Evolutionary conservation across 805 yeast genomes (phyloP), one percentile per base, ranked within the genome.

Genomic region (Saccharomyces cerevisiae): DNA sequence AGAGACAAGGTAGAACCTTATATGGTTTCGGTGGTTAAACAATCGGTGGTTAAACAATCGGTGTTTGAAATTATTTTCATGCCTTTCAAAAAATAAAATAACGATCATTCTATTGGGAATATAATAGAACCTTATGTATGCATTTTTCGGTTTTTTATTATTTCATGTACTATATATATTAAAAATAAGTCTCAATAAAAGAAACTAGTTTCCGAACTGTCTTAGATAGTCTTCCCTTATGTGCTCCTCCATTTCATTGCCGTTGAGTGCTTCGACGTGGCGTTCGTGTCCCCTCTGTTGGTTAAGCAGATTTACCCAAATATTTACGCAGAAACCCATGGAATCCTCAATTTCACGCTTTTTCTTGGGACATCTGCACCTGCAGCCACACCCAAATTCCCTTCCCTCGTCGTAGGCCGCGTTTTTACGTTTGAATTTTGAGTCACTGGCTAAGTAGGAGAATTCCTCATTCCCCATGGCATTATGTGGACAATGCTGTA

Each of bases 1-100:
- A 92, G 92, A 89, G 98, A 85, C 97, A 92, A 83, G 98, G 98
- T 75, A 87, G 97, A 81, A 92, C 98, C 79, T 85, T 92, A 76
- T 91, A 91, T 77, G 98, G 98, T 90, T 92, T 91, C 87, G 97
- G 97, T 83, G 97, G 96, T 85, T 92, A 87, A 82, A 67, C 69
- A 56, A 24, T 31, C 14, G 36, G 24, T 51, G 46, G n/a, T 2
- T 27, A 6, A 24, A 9, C 9, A 11, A 11, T 29, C 30, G 9
- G 30, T 29, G 30, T 29, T 29, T 29, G 30, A 26, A 26, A 11
- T 28, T 2, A 2, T 26, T 27, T 30, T n/a, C 30, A n/a, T 46
- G 11, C 11, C 29, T n/a, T 24, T 46, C 28, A 22, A 17, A 24
- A 26, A 26, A 17, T 43, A 26, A 24, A 24, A n/a, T 46, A 46